Base-by-base conservation (phyloP, 2,329 filamentous ascomycete species). In the Xylariaceae sp. region DNA sequence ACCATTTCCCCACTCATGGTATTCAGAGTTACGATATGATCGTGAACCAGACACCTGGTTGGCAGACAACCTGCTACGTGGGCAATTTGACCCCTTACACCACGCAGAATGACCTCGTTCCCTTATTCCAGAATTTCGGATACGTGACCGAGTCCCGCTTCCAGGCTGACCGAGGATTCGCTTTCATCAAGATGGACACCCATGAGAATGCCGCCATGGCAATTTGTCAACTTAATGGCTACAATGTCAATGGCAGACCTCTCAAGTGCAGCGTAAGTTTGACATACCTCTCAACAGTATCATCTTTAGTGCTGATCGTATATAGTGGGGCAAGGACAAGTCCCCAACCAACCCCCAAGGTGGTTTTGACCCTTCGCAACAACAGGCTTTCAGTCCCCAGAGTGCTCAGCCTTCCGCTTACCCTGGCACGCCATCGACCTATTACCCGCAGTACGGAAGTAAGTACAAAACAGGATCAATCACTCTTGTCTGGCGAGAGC, bases 61-160 rank as follows among this genome's bases (percentile, higher is more conserved):
- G 94, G 94, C 94, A 99, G 80, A 97, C 94, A 1, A 99, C 94
- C 46, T 93, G 89, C 79, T 99, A 99, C 62, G 94, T 99, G 42
- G 94, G 94, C 61, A 99, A 99, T 69, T 77, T 99, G 60, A 99
- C 94, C 4, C 94, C 94, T 1, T 99, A 99, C 77, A 99, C 94
- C 17, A 94, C 92, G 3, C 92, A 96, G 69, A 92, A 91, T 66
- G 94, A 99, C 64, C 84, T 99, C 31, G 89, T 99, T n/a, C 94
- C 94, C 5, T 80, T 99, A 36, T 99, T 99, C 80, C 90, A 96
- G 72, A 97, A 97, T 77, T 99, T 97, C 69, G 94, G 94, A 51
- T 97, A 90, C 66, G 94, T 99, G 42, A 89, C 96, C 47, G 94
- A 99, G 75, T 97, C 93, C 46, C 89, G 94, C 54, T 96, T 99